Conservation (phyloP, 1,284 basidiomycete species). For the Golubevia sp. region DNA sequence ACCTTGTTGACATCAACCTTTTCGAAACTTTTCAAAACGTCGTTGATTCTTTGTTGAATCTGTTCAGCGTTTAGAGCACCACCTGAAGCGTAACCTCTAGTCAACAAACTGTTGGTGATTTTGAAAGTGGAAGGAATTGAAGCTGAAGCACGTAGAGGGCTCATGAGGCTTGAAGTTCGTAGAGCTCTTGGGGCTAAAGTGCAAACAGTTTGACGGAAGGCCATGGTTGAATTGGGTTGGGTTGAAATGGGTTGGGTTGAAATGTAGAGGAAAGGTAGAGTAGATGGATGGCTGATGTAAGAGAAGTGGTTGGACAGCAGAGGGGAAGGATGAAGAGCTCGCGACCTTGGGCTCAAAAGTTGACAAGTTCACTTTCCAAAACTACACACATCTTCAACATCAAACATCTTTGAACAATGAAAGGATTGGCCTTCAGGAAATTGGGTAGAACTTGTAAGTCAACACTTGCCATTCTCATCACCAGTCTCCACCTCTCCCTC, state of each 20-base stretch:
- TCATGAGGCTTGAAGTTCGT: no score
- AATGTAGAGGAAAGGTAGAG: no score
- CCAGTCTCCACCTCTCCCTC: neutral
- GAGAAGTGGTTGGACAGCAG: neutral
- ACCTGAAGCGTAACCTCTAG: slow-evolving; percentile 73
- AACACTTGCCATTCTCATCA: neutral
- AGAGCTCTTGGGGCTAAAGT: neutral
- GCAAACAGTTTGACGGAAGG: neutral
- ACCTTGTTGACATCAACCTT: slow-evolving; percentile 89
- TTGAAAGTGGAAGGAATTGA: no score
- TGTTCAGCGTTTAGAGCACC: slow-evolving; percentile 75
- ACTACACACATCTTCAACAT: no score
- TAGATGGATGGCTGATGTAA: neutral
- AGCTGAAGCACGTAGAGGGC: no score
- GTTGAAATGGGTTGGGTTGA: no score
- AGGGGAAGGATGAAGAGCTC: no score
- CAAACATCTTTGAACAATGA: slow-evolving; percentile 29
- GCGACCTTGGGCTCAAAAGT: no score
- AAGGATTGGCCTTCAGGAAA: slow-evolving; percentile 57
- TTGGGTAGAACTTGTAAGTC: slow-evolving; percentile 27
- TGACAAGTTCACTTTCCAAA: no score
- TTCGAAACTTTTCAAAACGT: slow-evolving; percentile 91
- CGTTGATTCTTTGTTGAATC: slow-evolving; percentile 81
- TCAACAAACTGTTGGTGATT: no score
- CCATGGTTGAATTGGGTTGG: neutral